These are phyloP conservation scores for Porogramme epimiltina DNA, from an alignment of 1,284 basidiomycete species.

Conservation along the genomic window DNA sequence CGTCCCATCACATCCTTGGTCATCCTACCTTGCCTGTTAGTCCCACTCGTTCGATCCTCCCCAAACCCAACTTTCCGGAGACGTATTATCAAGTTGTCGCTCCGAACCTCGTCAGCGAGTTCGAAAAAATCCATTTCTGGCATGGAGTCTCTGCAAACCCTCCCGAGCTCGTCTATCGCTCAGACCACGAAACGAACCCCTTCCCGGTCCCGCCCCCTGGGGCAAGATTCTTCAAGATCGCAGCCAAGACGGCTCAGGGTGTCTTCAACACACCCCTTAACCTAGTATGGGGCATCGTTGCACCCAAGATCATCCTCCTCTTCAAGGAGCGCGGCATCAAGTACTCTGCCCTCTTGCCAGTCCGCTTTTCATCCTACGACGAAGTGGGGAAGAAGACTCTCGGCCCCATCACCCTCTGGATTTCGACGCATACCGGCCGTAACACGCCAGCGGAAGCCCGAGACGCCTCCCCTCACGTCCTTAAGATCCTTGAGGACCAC, in stretches of 20 bases:
- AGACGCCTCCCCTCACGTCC: conserved; percentile 22
- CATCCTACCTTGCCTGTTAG: too few relatives aligned
- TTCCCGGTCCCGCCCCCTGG: conserved; percentile 24
- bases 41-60: too few relatives aligned
- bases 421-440: conserved; percentile 21
- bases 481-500: conserved; percentile 20
- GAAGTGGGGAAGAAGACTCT: conserved; percentile 17
- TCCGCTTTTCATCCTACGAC: conserved; percentile 23
- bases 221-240: conserved; percentile 5
- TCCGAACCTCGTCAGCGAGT: conserved; percentile 21
- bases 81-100: background rate
- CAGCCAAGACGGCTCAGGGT: conserved; percentile 9
- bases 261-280: conserved; percentile 17
- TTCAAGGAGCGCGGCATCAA: conserved; percentile 20
- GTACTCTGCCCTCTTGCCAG: conserved; percentile 20
- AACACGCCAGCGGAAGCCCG: conserved; percentile 15
- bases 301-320: conserved; percentile 21
- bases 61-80: too few relatives aligned
- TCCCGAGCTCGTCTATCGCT: conserved; percentile 39
- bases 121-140: conserved; percentile 32
- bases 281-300: conserved; percentile 15
- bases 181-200: conserved; percentile 35
- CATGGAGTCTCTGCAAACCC: conserved; percentile 37
- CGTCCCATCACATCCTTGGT: too few relatives aligned
- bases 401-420: conserved; percentile 19